These are phyloP conservation scores for Pseudocercospora musae DNA, from an alignment of 2,329 filamentous ascomycete species.

Conservation along the genomic window DNA sequence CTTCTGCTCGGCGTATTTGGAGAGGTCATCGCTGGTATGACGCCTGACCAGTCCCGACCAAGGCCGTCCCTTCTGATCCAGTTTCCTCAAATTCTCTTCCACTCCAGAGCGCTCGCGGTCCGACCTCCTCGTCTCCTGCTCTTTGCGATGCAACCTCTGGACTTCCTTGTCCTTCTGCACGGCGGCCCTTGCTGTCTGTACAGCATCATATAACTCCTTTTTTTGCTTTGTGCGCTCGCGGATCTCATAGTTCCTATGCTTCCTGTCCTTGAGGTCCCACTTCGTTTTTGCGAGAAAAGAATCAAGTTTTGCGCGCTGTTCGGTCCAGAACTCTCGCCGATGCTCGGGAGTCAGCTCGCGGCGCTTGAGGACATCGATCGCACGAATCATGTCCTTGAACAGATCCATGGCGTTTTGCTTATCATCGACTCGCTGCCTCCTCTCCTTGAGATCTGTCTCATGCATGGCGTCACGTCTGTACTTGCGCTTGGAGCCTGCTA, in stretches of 20 bases:
- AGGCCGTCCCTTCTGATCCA: neutral
- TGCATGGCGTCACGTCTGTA: neutral
- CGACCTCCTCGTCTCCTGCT: neutral
- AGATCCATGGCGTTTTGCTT: slow-evolving; percentile 22
- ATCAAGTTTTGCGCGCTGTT: slow-evolving; percentile 22
- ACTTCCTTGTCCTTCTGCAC: neutral
- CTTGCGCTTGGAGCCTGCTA: neutral
- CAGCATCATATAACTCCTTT: neutral
- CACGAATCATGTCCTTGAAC: slow-evolving; percentile 25
- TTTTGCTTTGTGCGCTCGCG: neutral
- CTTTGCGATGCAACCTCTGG: neutral
- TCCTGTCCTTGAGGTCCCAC: neutral
- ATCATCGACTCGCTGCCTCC: neutral
- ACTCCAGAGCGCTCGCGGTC: neutral
- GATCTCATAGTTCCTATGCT: neutral
- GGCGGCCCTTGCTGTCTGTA: neutral
- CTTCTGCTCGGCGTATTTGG: neutral
- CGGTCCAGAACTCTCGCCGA: slow-evolving; percentile 19
- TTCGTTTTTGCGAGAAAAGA: slow-evolving; percentile 13
- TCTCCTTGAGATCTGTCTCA: neutral
- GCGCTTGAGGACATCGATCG: slow-evolving; percentile 31
- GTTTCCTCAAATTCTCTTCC: neutral
- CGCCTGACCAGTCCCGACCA: neutral
- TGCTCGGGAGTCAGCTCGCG: slow-evolving; percentile 22
- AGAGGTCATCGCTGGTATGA: neutral